Base-by-base conservation (phyloP, 176 grass and related monocot genomes). In the Avena atlantica region DNA sequence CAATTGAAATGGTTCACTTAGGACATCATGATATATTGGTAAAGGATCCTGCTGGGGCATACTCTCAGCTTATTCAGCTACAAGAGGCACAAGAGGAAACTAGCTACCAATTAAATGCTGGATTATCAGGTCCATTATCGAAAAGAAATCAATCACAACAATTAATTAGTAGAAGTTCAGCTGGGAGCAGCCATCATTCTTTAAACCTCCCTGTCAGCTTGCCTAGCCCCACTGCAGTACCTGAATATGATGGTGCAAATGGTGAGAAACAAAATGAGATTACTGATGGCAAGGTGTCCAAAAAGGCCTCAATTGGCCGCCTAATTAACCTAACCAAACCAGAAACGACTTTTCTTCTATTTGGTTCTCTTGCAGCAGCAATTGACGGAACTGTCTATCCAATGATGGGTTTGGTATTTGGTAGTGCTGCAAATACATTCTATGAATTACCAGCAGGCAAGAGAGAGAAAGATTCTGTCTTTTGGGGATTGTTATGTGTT, bases 401-500 rank as follows among this genome's bases (percentile, higher is more conserved):
- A 78, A 27, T 63, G 34, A 51, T 88, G 77, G 90, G 90, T 75
- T 76, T 91, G 24, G 45, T 64, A 50, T 6, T 91, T 12, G 82
- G 82, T 42, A 88, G 51, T 82, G 90, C 82, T 31, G 79, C 83
- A 69, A 86, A 78, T 19, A 78, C 45, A 27, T 88, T 91, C 50
- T 88, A 88, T 64, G 90, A 91, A 47, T 72, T 72, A 72, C 16
- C 86, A 70, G 62, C 61, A 61, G 63, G 82, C 12, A 76, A 88
- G 45, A 78, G 49, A 57, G 13, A 52, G 24, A 81, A 88, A 71
- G 86, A 88, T 85, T 81, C 90, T 51, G 77, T 0, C 42, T 65
- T 91, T 71, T 91, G 90, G 90, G 70, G 78, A 62, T 69, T 85
- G 42, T 44, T 91, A 21, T 91, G 79, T 72, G 63, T 86, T 69